phyloP scores from a whole-genome alignment of 2,329 filamentous ascomycete species.

The Botryotinia calthae region DNA sequence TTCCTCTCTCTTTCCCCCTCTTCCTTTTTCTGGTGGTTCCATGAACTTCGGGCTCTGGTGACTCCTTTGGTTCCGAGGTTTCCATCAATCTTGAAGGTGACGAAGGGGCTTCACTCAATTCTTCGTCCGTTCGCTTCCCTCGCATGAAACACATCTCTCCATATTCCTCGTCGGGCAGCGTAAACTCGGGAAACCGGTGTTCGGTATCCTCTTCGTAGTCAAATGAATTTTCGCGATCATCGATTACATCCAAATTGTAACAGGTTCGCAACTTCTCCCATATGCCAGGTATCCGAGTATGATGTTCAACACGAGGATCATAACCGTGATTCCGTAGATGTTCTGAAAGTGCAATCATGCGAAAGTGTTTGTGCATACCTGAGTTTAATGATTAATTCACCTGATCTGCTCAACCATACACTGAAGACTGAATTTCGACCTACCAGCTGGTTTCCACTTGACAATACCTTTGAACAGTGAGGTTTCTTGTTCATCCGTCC shows the following conservation, averaged over 20 bases:
- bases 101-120: constrained; percentile 39
- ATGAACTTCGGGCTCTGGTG: constrained; percentile 14
- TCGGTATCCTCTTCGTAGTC: constrained; percentile 50
- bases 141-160: constrained; percentile 35
- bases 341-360: constrained; percentile 82
- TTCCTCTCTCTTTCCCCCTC: constrained; percentile 43
- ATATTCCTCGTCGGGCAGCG: constrained; percentile 49
- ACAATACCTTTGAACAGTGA: constrained; percentile 92
- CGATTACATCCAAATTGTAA: constrained; percentile 82
- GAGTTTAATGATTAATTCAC: constrained; percentile 20
- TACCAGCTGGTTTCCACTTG: constrained; percentile 93
- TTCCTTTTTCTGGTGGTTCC: constrained; percentile 30
- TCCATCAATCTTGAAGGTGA: constrained; percentile 35
- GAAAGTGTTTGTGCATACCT: constrained; percentile 93
- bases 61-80: constrained; percentile 29
- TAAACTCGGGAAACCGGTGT: constrained; percentile 64
- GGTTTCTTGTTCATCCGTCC: constrained; percentile 94
- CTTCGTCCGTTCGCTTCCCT: constrained; percentile 27
- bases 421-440: constrained; percentile 22
- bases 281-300: constrained; percentile 87
- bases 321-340: constrained; percentile 78
- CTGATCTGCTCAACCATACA: background rate
- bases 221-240: constrained; percentile 70
- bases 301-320: constrained; percentile 64
- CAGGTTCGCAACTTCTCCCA: constrained; percentile 82